Percentiles rank a stretch among this genome's conserved stretches.
Evolutionary conservation across 306 rosid genomes (phyloP).

Genomic region (Leucaena leucocephala): DNA sequence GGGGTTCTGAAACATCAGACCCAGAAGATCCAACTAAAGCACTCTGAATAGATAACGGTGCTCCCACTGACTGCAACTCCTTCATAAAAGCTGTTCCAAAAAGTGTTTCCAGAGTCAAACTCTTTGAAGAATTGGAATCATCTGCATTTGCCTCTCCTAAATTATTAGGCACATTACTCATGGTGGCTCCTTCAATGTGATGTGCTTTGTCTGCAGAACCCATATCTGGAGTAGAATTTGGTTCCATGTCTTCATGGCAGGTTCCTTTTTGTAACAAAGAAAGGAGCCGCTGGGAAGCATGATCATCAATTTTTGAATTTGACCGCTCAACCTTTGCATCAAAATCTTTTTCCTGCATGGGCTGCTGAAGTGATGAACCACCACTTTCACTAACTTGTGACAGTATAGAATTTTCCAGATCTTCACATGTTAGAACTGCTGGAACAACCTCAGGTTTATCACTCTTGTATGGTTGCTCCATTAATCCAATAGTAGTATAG

Average conservation of each 20-base stretch:
- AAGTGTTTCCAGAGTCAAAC: constrained; percentile 82
- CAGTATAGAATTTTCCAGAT: constrained; percentile 87
- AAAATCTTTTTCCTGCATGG: constrained; percentile 49
- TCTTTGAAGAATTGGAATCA: constrained; percentile 57
- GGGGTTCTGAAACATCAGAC: constrained; percentile 64
- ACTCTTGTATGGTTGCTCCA: constrained; percentile 49
- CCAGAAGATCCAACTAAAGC: constrained; percentile 61
- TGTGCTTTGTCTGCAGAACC: constrained; percentile 44
- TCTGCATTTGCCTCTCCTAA: constrained; percentile 57
- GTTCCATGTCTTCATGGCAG: constrained; percentile 44
- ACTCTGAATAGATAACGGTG: constrained; percentile 89
- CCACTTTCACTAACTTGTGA: constrained; percentile 65
- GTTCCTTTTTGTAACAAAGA: constrained; percentile 84
- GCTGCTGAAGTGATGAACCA: constrained; percentile 43
- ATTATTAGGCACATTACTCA: constrained; percentile 39
- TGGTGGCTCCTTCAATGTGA: constrained; percentile 44
- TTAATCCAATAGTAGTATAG: constrained; percentile 37
- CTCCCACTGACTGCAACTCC: constrained; percentile 96
- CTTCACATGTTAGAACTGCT: constrained; percentile 90
- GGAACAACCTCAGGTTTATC: constrained; percentile 57
- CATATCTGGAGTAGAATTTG: constrained; percentile 36
- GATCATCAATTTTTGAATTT: constrained; percentile 58
- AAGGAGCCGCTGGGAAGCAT: constrained; percentile 85
- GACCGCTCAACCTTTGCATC: constrained; percentile 52
- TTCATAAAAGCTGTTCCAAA: constrained; percentile 98